Conservation (phyloP, 2,329 filamentous ascomycete genomes). For the Pseudogymnoascus sp. region DNA sequence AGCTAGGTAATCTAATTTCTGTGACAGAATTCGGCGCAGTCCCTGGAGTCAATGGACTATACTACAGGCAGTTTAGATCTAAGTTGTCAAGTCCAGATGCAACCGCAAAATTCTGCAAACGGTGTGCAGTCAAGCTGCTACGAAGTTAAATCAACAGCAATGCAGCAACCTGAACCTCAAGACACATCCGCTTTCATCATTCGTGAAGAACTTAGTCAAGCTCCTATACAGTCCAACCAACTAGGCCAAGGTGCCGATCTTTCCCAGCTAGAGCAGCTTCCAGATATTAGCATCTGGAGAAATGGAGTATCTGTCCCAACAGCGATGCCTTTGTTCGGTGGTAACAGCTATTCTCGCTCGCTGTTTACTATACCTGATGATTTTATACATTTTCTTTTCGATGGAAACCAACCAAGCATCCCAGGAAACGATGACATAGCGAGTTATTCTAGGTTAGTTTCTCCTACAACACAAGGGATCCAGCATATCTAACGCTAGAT, state of each 20-base stretch:
- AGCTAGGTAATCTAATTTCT: constrained; percentile 20
- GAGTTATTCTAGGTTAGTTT: constrained; percentile 42
- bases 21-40: constrained; percentile 19
- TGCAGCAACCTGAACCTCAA: constrained; percentile 19
- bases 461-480: not conserved
- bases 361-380: constrained; percentile 82
- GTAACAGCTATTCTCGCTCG: constrained; percentile 72
- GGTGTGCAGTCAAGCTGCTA: constrained; percentile 25
- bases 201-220: not conserved
- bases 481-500: not conserved
- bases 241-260: constrained; percentile 26
- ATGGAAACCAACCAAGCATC: constrained; percentile 49
- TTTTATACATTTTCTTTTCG: constrained; percentile 79
- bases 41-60: too few relatives aligned
- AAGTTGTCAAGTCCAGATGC: constrained; percentile 15
- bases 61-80: too few relatives aligned
- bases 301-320: constrained; percentile 48
- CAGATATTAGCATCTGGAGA: constrained; percentile 56
- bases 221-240: constrained; percentile 23
- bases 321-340: constrained; percentile 82
- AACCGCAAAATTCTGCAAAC: constrained; percentile 27
- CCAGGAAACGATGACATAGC: constrained; percentile 40
- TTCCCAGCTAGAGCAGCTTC: constrained; percentile 24
- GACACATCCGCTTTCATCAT: constrained; percentile 18
- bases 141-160: constrained; percentile 24